Evolutionary conservation across 768 basidiomycete genomes (phyloP).

Genomic region (Suillus weaverae): DNA sequence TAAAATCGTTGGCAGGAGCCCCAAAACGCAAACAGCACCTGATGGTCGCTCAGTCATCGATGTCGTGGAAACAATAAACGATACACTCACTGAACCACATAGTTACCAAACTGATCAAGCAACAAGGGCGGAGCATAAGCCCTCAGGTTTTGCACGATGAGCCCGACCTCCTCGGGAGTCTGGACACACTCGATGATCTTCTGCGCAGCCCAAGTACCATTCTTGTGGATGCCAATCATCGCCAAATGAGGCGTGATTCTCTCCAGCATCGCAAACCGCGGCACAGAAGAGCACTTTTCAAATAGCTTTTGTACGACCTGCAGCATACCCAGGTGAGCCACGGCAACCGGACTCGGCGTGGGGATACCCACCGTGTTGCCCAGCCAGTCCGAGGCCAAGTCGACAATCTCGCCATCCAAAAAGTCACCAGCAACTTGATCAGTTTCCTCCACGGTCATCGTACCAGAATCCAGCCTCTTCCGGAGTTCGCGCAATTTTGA

Average conservation of each 20-base stretch:
- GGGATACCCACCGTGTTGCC: constrained; percentile 71
- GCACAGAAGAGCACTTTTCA: constrained; percentile 76
- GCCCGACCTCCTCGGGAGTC: constrained; percentile 78
- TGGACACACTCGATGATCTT: constrained; percentile 97
- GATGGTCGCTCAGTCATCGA: constrained; percentile 13
- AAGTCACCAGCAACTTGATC: constrained; percentile 90
- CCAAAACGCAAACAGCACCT: constrained; percentile 92
- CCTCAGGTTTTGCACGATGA: constrained; percentile 84
- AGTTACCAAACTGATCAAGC: constrained; percentile 91
- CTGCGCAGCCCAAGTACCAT: constrained; percentile 99
- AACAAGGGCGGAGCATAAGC: constrained; percentile 93
- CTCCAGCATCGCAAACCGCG: constrained; percentile 90
- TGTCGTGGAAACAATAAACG: not conserved
- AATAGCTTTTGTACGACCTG: constrained; percentile 97
- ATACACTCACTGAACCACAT: constrained; percentile 81
- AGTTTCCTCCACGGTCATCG: constrained; percentile 80
- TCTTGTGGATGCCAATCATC: constrained; percentile 98
- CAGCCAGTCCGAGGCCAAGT: constrained; percentile 96
- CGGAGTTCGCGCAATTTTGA: constrained; percentile 91
- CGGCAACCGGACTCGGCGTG: constrained; percentile 5
- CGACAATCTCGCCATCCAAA: constrained; percentile 92
- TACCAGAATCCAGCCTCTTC: constrained; percentile 90
- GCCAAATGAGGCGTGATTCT: constrained; percentile 92
- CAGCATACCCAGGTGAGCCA: constrained; percentile 7
- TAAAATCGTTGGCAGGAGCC: constrained; percentile 87